Conservation (phyloP, 148 eudicot genomes). For the Silene uniflora region DNA sequence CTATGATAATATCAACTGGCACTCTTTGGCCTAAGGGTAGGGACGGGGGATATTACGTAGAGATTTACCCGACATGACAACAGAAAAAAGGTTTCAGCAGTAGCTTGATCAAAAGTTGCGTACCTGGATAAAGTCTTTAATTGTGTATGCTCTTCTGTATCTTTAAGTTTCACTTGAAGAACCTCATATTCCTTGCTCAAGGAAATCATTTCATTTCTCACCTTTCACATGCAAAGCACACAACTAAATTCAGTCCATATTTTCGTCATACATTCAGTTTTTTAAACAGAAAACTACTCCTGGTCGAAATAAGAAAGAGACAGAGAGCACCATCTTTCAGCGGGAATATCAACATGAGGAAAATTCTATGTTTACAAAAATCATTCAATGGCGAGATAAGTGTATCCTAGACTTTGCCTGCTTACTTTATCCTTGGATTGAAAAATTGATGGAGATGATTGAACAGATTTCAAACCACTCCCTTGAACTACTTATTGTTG, state of each 20-base stretch:
- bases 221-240: conserved; percentile 30
- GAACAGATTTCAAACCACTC: not conserved
- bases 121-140: conserved; percentile 49
- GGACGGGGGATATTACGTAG: not conserved
- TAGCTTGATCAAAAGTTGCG: conserved; percentile 2
- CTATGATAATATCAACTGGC: not conserved
- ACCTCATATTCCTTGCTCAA: conserved; percentile 46
- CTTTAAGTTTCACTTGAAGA: conserved; percentile 41
- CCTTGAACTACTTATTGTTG: not conserved
- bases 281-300: not conserved
- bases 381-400: not conserved
- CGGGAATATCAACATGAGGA: conserved; percentile 6
- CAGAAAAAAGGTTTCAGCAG: not conserved
- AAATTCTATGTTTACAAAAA: conserved; percentile 1
- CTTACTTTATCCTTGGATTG: not conserved
- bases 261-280: not conserved
- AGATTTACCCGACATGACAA: not conserved
- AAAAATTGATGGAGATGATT: not conserved
- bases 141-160: conserved; percentile 47
- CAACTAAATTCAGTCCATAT: conserved; percentile 8
- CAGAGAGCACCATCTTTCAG: not conserved
- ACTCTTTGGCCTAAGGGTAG: conserved; percentile 5
- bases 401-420: not conserved
- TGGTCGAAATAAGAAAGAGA: not conserved
- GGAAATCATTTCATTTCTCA: conserved; percentile 45